phyloP scores from a whole-genome alignment of 768 basidiomycete genomes.

The Floccularia luteovirens region DNA sequence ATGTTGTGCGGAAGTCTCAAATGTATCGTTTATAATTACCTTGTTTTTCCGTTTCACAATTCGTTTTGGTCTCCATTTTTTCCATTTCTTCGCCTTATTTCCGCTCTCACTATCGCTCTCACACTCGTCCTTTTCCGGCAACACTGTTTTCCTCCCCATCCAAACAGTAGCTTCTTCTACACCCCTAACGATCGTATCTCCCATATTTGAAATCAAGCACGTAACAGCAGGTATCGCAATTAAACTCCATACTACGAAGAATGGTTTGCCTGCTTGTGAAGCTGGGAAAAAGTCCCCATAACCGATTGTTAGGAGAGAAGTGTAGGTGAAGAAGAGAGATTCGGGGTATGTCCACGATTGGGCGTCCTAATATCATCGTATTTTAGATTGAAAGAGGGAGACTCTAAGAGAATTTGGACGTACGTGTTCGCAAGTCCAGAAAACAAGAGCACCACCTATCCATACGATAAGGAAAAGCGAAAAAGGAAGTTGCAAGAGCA shows the following conservation, averaged over 20 bases:
- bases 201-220: constrained; percentile 38
- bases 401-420: constrained; percentile 2
- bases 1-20: no score
- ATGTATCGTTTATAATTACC: no score
- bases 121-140: constrained; percentile 14
- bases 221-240: constrained; percentile 33
- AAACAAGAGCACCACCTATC: constrained; percentile 28
- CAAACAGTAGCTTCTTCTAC: constrained; percentile 23
- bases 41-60: background rate
- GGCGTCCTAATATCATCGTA: constrained; percentile 8
- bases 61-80: background rate
- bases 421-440: constrained; percentile 26
- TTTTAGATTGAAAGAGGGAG: background rate
- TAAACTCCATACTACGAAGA: constrained; percentile 35
- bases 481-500: constrained; percentile 17
- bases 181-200: constrained; percentile 35
- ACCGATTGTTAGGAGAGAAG: constrained; percentile 30
- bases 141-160: constrained; percentile 16
- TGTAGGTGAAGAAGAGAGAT: constrained; percentile 31
- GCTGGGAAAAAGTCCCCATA: constrained; percentile 31
- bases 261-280: constrained; percentile 27
- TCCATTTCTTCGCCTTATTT: background rate
- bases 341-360: constrained; percentile 28
- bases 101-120: background rate
- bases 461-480: constrained; percentile 21